phyloP scores from a whole-genome alignment of 805 yeast genomes.

The Wickerhamia fluorescens region DNA sequence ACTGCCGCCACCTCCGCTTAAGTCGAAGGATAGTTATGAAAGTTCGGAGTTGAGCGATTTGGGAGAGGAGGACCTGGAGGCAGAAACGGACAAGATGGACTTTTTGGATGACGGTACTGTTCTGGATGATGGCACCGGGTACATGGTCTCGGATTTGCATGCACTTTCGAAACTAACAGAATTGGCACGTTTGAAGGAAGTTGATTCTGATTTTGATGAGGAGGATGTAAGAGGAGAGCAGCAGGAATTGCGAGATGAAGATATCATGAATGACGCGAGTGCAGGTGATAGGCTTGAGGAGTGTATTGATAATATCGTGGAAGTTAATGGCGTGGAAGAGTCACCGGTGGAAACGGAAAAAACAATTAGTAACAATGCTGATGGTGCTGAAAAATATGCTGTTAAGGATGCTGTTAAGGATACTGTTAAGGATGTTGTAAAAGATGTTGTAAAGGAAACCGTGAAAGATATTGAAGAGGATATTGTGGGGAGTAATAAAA shows the following conservation, averaged over 20 bases:
- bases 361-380: too few relatives aligned
- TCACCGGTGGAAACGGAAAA: background rate
- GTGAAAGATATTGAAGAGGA: constrained; percentile 12
- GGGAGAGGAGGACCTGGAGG: constrained; percentile 68
- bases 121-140: constrained; percentile 12
- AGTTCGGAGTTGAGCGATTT: constrained; percentile 44
- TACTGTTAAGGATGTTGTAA: constrained; percentile 50
- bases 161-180: constrained; percentile 36
- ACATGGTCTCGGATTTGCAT: constrained; percentile 24
- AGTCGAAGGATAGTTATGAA: constrained; percentile 22
- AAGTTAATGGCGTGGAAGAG: background rate
- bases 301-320: too few relatives aligned
- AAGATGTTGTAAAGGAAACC: constrained; percentile 2
- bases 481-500: too few relatives aligned
- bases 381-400: background rate
- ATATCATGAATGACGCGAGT: too few relatives aligned
- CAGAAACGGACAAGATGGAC: constrained; percentile 87
- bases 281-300: too few relatives aligned
- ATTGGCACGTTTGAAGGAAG: constrained; percentile 33
- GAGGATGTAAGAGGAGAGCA: too few relatives aligned
- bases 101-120: constrained; percentile 32
- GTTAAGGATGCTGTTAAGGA: constrained; percentile 38
- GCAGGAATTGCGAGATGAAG: background rate
- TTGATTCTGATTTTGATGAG: constrained; percentile 28
- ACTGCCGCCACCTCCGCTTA: constrained; percentile 1